Conservation (phyloP, 2,329 filamentous ascomycete species). For the Alternaria sp. region DNA sequence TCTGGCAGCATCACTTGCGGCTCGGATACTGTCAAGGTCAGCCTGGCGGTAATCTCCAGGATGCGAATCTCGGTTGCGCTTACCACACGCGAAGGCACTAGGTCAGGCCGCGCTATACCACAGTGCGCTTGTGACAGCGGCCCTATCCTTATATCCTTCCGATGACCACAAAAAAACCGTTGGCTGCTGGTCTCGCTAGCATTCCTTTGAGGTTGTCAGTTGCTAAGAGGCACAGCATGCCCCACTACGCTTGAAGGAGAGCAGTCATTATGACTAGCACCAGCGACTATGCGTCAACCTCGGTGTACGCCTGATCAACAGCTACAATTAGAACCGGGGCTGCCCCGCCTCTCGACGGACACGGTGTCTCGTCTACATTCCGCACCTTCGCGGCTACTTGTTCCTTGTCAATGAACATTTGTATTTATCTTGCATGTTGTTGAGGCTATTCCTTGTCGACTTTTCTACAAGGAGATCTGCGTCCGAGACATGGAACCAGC, state of each 20-base stretch:
- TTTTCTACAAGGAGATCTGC: conserved; percentile 13
- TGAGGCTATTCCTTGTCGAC: conserved; percentile 11
- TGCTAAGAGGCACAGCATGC: conserved; percentile 8
- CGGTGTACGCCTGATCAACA: conserved; percentile 4
- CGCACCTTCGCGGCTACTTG: conserved; percentile 1
- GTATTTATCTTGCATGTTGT: conserved; percentile 10
- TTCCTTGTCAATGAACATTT: background rate
- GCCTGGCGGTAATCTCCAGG: conserved; percentile 15
- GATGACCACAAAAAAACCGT: conserved; percentile 4
- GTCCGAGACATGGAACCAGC: conserved; percentile 12
- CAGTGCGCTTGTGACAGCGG: conserved; percentile 18
- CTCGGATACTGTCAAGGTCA: conserved; percentile 1
- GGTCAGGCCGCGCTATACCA: conserved; percentile 6
- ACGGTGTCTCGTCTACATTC: conserved; percentile 6
- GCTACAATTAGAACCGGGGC: conserved; percentile 4
- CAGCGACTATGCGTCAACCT: conserved; percentile 1
- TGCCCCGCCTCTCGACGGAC: conserved; percentile 8
- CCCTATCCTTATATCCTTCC: conserved; percentile 10
- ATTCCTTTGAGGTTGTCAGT: background rate
- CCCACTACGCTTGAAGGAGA: conserved; percentile 3
- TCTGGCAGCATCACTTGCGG: background rate
- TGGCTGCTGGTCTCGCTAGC: background rate
- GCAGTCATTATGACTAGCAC: background rate
- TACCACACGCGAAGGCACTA: conserved; percentile 17
- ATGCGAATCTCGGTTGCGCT: conserved; percentile 18